A percentile compares a stretch with the other conserved stretches of the same genome.
These are phyloP conservation scores for Debaryomyces tyrocola DNA, from an alignment of 805 yeast species.

Conservation along the genomic window DNA sequence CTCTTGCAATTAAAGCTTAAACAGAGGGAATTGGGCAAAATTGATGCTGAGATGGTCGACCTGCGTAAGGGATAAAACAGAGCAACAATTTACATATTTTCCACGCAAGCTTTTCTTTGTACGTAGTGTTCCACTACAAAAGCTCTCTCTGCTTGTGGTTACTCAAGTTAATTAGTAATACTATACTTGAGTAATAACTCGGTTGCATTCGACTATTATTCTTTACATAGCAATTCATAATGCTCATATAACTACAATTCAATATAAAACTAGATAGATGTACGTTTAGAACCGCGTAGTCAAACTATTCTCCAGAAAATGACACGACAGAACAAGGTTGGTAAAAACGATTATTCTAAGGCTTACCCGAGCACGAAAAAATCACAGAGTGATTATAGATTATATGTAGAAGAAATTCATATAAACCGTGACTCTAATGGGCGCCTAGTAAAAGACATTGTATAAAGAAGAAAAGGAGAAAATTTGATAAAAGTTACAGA, in stretches of 20 bases:
- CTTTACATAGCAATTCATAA: no score
- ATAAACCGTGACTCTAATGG: conserved; percentile 75
- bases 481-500: conserved; percentile 1
- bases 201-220: no score
- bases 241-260: background rate
- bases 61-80: conserved; percentile 8
- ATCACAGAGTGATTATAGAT: conserved; percentile 44
- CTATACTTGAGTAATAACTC: no score
- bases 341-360: conserved; percentile 66
- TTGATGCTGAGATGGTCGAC: conserved; percentile 56
- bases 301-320: conserved; percentile 35
- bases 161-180: no score
- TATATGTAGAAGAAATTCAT: conserved; percentile 48
- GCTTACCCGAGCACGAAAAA: conserved; percentile 92
- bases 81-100: background rate
- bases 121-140: no score
- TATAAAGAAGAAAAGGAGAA: conserved; percentile 29
- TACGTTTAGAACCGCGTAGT: conserved; percentile 78
- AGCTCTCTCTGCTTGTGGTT: no score
- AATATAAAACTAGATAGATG: conserved; percentile 28
- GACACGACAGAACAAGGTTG: conserved; percentile 61
- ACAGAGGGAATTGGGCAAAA: conserved; percentile 55
- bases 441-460: conserved; percentile 66
- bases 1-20: conserved; percentile 62
- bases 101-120: no score